Evolutionary conservation across 2,329 filamentous ascomycete species (phyloP).

Genomic region (Trichophyton benhamiae): DNA sequence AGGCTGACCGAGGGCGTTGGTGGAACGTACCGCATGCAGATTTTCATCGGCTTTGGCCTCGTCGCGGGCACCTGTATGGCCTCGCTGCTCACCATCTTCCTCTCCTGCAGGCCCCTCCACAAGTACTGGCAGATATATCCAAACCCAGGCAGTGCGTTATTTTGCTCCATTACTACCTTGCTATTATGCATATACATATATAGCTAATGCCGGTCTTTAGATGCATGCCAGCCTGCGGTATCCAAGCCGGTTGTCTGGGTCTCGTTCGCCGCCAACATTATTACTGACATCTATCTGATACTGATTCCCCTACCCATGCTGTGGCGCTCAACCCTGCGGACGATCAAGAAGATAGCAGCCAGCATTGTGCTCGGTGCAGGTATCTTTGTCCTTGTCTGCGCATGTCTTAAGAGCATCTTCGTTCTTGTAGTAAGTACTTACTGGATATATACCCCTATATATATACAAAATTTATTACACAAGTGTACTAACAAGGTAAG

Average conservation of each 20-base stretch:
- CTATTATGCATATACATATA: conserved; percentile 8
- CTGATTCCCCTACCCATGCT: conserved; percentile 48
- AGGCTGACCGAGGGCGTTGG: conserved; percentile 34
- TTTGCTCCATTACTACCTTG: neutral
- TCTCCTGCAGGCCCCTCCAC: conserved; percentile 42
- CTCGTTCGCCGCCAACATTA: conserved; percentile 39
- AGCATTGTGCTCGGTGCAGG: conserved; percentile 45
- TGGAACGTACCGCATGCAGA: conserved; percentile 23
- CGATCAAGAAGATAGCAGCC: conserved; percentile 41
- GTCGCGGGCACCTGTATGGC: conserved; percentile 38
- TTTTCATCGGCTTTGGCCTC: conserved; percentile 39
- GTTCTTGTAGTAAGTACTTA: conserved; percentile 32
- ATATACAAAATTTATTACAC: neutral
- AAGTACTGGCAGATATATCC: conserved; percentile 49
- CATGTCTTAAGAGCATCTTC: conserved; percentile 42
- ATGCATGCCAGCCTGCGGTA: conserved; percentile 36
- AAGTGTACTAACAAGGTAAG: conserved; percentile 8
- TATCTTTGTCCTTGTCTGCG: conserved; percentile 43
- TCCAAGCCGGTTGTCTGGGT: conserved; percentile 38
- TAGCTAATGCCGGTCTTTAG: conserved; percentile 18
- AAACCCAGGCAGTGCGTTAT: conserved; percentile 42
- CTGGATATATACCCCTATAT: neutral
- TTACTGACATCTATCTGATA: conserved; percentile 47
- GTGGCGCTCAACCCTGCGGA: conserved; percentile 39
- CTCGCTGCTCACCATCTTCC: conserved; percentile 37